Conservation (phyloP, 306 rosid species). For the Purshia tridentata region DNA sequence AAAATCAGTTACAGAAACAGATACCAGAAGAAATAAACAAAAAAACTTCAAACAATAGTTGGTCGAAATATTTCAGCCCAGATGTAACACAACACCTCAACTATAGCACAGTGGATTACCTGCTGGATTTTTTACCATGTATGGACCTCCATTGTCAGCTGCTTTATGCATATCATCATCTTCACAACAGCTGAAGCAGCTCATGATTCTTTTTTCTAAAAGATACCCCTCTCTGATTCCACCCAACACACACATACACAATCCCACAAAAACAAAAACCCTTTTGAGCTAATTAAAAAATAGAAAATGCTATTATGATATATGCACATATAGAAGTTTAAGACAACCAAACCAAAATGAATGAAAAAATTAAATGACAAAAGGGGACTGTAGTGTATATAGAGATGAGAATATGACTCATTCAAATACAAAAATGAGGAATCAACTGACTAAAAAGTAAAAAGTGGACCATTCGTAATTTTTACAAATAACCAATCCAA, state of each 20-base stretch:
- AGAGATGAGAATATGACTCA: no score
- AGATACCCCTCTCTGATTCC: no score
- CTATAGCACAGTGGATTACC: slow-evolving; percentile 39
- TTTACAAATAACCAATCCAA: not conserved
- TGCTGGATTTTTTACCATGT: slow-evolving; percentile 48
- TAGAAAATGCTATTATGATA: not conserved
- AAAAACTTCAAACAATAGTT: not conserved
- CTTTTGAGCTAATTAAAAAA: not conserved
- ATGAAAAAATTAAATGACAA: no score
- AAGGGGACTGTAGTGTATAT: not conserved
- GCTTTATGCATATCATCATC: slow-evolving; percentile 59
- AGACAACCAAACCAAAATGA: not conserved
- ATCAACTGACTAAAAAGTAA: not conserved
- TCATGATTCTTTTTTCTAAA: slow-evolving; percentile 46
- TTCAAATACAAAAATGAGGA: not conserved
- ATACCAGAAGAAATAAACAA: not conserved
- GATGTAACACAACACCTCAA: slow-evolving; percentile 9
- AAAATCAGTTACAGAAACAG: slow-evolving; percentile 7
- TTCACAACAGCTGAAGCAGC: slow-evolving; percentile 76
- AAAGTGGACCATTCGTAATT: not conserved
- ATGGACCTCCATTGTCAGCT: slow-evolving; percentile 58
- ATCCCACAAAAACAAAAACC: slow-evolving; percentile 4
- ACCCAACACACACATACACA: not conserved
- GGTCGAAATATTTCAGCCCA: not conserved
- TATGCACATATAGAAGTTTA: not conserved